These are phyloP conservation scores for Helotiales sp. DNA, from an alignment of 2,329 filamentous ascomycete genomes.

Conservation along the genomic window DNA sequence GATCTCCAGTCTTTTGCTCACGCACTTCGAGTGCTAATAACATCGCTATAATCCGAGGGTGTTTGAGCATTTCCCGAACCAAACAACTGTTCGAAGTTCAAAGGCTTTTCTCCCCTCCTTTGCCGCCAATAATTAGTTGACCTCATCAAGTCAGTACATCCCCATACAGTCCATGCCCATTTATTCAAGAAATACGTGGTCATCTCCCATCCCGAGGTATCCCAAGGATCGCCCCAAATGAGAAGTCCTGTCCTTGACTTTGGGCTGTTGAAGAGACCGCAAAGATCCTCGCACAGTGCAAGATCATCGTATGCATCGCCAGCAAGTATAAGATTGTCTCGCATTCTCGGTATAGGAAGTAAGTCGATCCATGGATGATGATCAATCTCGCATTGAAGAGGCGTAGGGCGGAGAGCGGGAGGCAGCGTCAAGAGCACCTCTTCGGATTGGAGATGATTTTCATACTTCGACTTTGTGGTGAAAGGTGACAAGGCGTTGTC, in stretches of 20 bases:
- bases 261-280: conserved; percentile 13
- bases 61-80: no score
- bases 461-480: neutral
- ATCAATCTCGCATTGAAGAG: conserved; percentile 27
- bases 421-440: neutral
- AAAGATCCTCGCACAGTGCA: conserved; percentile 20
- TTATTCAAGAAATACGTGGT: conserved; percentile 18
- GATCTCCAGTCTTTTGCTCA: no score
- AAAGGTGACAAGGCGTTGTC: conserved; percentile 21
- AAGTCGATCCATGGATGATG: conserved; percentile 41
- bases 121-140: conserved; percentile 31
- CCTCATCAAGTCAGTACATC: conserved; percentile 25
- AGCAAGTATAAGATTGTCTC: conserved; percentile 10
- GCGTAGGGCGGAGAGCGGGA: conserved; percentile 29
- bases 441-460: neutral
- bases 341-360: conserved; percentile 26
- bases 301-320: conserved; percentile 15
- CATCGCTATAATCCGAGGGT: no score
- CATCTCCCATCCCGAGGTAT: conserved; percentile 24
- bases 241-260: conserved; percentile 33
- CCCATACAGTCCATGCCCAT: conserved; percentile 29
- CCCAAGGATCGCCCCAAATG: conserved; percentile 34
- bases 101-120: neutral
- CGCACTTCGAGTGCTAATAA: no score
- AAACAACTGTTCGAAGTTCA: neutral